phyloP scores from a whole-genome alignment of 106 monocot genomes.

The Allium fistulosum region DNA sequence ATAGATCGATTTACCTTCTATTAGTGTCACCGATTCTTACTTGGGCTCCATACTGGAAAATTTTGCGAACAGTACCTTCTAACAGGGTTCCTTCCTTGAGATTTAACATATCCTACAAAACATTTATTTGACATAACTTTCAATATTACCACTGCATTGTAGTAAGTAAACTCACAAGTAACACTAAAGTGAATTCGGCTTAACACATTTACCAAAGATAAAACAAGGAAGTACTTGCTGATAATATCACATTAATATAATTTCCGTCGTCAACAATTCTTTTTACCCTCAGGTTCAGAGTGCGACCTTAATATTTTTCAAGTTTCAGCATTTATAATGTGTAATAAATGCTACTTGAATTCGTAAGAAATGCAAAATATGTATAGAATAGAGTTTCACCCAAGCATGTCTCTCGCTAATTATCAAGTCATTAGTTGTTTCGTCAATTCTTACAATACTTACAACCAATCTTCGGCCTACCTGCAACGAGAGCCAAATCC shows the following conservation, averaged over 20 bases:
- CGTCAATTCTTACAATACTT: constrained; percentile 64
- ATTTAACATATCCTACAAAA: constrained; percentile 53
- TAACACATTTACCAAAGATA: no score
- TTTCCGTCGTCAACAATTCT: no score
- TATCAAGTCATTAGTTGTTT: constrained; percentile 69
- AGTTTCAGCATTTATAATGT: no score
- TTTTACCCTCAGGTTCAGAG: no score
- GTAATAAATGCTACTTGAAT: no score
- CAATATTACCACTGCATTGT: no score
- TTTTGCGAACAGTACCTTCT: constrained; percentile 70
- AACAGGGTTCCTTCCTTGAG: constrained; percentile 90
- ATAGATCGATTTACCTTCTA: constrained; percentile 45
- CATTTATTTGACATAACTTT: background rate
- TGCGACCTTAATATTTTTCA: no score
- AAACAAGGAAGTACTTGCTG: no score
- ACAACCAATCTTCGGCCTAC: constrained; percentile 63
- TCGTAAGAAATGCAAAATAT: background rate
- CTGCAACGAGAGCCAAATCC: constrained; percentile 32
- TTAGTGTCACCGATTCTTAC: constrained; percentile 72
- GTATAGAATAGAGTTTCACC: constrained; percentile 29
- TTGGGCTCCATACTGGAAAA: constrained; percentile 89
- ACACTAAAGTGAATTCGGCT: no score
- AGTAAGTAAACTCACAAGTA: no score
- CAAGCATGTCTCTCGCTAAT: constrained; percentile 95
- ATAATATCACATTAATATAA: no score